Conservation (phyloP, 2,329 filamentous ascomycete genomes). For the Apiospora hydei region DNA sequence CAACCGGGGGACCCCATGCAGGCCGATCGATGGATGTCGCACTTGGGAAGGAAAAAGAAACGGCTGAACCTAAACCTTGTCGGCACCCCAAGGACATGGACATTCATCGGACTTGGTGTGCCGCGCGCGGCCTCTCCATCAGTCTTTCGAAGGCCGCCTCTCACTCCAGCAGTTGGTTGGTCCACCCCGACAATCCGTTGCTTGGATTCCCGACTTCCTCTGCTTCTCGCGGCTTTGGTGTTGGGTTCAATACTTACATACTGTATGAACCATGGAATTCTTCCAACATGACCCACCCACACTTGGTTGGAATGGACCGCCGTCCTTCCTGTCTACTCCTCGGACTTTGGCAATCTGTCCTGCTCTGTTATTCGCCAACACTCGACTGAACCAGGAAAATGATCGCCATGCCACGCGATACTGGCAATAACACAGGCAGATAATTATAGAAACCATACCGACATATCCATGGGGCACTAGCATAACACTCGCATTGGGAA, state of each 20-base stretch:
- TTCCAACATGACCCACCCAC: not conserved
- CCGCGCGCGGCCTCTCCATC: not conserved
- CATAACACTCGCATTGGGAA: not conserved
- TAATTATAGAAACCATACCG: conserved; percentile 14
- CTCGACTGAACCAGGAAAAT: not conserved
- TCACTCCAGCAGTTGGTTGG: not conserved
- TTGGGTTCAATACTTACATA: not conserved
- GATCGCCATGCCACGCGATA: conserved; percentile 6
- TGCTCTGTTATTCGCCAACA: not conserved
- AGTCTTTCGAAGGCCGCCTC: not conserved
- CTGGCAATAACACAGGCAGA: not conserved
- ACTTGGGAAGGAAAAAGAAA: not conserved
- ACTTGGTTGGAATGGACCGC: not conserved
- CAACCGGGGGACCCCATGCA: not conserved
- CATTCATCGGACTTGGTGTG: not conserved
- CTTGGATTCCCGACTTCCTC: not conserved
- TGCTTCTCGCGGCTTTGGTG: not conserved
- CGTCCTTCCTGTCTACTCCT: not conserved
- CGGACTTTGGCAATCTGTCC: not conserved
- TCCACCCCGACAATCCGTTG: not conserved
- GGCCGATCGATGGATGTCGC: not conserved
- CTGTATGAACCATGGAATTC: not conserved
- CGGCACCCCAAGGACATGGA: not conserved
- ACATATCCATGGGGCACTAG: not conserved
- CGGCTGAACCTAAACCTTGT: conserved; percentile 3